Evolutionary conservation across 768 basidiomycete species (phyloP).

Genomic region (Leucocoprinus sp.): DNA sequence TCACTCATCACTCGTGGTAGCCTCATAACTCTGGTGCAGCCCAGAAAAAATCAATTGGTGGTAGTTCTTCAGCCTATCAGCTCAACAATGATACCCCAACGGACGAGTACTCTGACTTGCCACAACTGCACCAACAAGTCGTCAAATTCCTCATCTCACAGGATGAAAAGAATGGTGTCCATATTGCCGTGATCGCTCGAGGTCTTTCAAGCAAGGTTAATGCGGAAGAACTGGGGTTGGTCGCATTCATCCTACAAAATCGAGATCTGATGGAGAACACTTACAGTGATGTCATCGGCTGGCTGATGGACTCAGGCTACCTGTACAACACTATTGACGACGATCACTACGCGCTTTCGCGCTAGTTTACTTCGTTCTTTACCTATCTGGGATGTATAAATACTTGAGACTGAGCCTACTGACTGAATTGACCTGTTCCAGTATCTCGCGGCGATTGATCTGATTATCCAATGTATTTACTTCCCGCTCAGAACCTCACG

Average conservation of each 20-base stretch:
- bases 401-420: conserved; percentile 3
- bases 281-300: conserved; percentile 61
- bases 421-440: conserved; percentile 3
- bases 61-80: conserved; percentile 33
- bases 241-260: conserved; percentile 1
- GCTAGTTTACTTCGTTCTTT: conserved; percentile 16
- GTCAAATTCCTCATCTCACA: conserved; percentile 46
- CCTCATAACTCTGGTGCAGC: conserved; percentile 25
- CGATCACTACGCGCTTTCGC: conserved; percentile 62
- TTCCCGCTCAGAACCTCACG: not conserved
- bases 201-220: conserved; percentile 39
- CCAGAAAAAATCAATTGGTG: conserved; percentile 12
- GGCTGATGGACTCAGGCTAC: conserved; percentile 70
- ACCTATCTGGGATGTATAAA: not conserved
- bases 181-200: conserved; percentile 65
- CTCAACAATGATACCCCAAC: conserved; percentile 21
- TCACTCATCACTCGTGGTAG: conserved; percentile 15
- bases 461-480: not conserved
- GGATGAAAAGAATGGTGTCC: conserved; percentile 60
- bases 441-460: not conserved
- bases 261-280: not conserved
- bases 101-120: conserved; percentile 49
- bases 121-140: conserved; percentile 54
- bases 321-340: conserved; percentile 80
- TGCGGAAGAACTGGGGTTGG: conserved; percentile 58